Conservation (phyloP, 2,329 filamentous ascomycete species). For the Colletotrichum spaethianum region DNA sequence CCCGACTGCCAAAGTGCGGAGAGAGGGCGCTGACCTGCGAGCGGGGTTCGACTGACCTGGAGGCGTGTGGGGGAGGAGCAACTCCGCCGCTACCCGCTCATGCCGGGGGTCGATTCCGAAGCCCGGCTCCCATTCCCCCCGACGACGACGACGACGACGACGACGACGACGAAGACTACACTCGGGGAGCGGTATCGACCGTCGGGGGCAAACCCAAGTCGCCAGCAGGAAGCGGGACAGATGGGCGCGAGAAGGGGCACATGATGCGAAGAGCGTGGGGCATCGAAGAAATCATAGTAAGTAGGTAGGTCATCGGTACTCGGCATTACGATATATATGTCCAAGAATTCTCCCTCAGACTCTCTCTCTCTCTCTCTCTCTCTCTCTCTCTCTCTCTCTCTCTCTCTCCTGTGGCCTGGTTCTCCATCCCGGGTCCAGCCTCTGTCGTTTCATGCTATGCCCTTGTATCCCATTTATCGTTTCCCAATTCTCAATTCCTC, state of each 20-base stretch:
- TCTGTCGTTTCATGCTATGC: not conserved
- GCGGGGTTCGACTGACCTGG: conserved; percentile 4
- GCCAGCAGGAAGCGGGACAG: not conserved
- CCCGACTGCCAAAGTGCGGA: conserved; percentile 11
- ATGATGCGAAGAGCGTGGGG: too few relatives aligned
- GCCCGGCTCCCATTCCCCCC: too few relatives aligned
- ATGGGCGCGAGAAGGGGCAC: not conserved
- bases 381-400: not conserved
- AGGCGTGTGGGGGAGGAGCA: not conserved
- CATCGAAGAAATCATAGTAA: not conserved
- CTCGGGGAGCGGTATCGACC: too few relatives aligned
- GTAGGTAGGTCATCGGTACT: not conserved
- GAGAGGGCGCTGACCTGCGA: not conserved
- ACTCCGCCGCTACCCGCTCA: not conserved
- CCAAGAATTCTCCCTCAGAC: not conserved
- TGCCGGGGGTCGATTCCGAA: too few relatives aligned
- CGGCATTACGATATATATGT: conserved; percentile 24
- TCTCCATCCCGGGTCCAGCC: not conserved
- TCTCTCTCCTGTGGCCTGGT: not conserved
- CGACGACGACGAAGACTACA: too few relatives aligned
- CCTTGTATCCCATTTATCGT: too few relatives aligned
- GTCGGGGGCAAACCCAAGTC: not conserved
- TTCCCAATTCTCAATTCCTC: not conserved
- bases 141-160: too few relatives aligned
- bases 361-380: not conserved